Evolutionary conservation across 129 eudicot genomes (phyloP).

Genomic region (Escallonia herrerae): DNA sequence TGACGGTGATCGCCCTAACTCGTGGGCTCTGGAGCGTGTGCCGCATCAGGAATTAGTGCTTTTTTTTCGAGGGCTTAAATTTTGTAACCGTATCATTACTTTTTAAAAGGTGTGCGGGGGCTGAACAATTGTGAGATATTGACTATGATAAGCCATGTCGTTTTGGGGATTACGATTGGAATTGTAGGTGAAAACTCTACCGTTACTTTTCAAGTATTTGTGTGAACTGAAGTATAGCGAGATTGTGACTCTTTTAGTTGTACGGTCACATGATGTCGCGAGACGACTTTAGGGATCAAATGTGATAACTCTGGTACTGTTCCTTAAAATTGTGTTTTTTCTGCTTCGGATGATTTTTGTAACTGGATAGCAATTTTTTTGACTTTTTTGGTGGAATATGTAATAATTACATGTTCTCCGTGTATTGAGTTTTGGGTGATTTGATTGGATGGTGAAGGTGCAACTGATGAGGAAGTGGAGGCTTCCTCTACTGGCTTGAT

Average conservation of each 20-base stretch:
- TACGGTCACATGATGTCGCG: background rate
- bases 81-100: too few relatives aligned
- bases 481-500: slow-evolving; percentile 31
- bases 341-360: background rate
- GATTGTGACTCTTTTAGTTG: background rate
- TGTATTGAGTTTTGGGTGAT: background rate
- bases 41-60: too few relatives aligned
- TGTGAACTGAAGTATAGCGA: background rate
- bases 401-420: background rate
- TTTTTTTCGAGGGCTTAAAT: too few relatives aligned
- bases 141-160: too few relatives aligned
- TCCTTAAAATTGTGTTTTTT: background rate
- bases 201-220: background rate
- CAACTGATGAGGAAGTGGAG: slow-evolving; percentile 35
- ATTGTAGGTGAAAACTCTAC: background rate
- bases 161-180: too few relatives aligned
- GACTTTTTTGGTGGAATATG: background rate
- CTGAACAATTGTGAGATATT: too few relatives aligned
- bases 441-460: slow-evolving; percentile 33
- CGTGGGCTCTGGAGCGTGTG: background rate
- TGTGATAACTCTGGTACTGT: background rate
- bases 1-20: too few relatives aligned
- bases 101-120: too few relatives aligned
- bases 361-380: too few relatives aligned
- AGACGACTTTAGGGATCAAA: background rate